A percentile compares a stretch with the other conserved stretches of the same genome.
These are phyloP conservation scores for Stagonosporopsis rhizophila DNA, from an alignment of 2,329 filamentous ascomycete species.

Conservation along the genomic window DNA sequence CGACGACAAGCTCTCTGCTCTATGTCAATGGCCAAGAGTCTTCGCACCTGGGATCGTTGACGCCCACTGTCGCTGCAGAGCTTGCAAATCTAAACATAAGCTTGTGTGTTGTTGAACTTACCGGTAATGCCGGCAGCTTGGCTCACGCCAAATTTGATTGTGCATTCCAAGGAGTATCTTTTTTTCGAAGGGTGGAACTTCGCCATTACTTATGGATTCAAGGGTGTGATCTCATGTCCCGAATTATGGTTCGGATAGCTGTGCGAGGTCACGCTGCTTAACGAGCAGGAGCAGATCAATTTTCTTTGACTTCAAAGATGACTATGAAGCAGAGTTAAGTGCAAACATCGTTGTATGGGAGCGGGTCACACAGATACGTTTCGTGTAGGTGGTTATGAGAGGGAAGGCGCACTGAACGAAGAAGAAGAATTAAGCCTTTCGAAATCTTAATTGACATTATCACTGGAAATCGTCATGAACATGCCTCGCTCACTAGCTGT, in stretches of 20 bases:
- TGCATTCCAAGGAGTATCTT: background rate
- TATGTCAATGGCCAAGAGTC: background rate
- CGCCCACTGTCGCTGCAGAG: background rate
- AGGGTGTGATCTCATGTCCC: background rate
- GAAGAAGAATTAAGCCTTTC: too few relatives aligned
- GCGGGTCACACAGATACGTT: too few relatives aligned
- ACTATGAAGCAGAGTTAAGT: too few relatives aligned
- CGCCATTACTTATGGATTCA: background rate
- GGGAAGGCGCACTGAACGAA: too few relatives aligned
- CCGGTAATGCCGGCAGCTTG: background rate
- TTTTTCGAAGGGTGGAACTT: background rate
- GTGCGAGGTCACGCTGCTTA: background rate
- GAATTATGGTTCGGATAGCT: background rate
- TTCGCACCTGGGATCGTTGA: background rate
- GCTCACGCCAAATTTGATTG: background rate
- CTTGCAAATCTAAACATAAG: background rate
- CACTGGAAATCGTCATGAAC: too few relatives aligned
- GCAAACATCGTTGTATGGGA: too few relatives aligned
- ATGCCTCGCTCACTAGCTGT: conserved; percentile 12
- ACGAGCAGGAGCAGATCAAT: too few relatives aligned
- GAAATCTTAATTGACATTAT: background rate
- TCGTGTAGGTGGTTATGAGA: too few relatives aligned
- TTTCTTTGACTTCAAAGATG: too few relatives aligned
- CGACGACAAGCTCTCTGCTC: background rate
- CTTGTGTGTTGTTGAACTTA: background rate